Evolutionary conservation across 108 stramenopile species (phyloP).

Genomic region (Nitzschia inconspicua): DNA sequence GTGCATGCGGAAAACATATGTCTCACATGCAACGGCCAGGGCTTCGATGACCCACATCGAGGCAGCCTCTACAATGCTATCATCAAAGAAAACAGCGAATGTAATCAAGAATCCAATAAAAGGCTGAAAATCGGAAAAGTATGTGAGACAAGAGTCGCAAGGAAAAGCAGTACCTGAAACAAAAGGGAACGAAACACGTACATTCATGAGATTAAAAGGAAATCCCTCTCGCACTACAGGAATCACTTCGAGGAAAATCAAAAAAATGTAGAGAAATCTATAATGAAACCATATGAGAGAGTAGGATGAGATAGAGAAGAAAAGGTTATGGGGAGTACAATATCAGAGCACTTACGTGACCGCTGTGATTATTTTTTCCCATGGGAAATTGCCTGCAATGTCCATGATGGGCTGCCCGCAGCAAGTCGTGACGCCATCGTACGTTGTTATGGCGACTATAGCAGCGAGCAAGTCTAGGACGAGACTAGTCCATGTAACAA

Average conservation of each 20-base stretch:
- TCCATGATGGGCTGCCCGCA: slow-evolving; percentile 29
- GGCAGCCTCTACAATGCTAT: slow-evolving; percentile 25
- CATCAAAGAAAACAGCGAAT: slow-evolving; percentile 40
- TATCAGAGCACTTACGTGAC: slow-evolving; percentile 15
- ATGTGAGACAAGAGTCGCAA: too few relatives aligned
- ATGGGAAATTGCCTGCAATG: slow-evolving; percentile 14
- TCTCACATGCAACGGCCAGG: slow-evolving; percentile 24
- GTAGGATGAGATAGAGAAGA: too few relatives aligned
- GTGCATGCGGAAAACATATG: slow-evolving; percentile 21
- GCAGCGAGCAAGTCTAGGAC: slow-evolving; percentile 28
- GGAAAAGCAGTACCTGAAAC: too few relatives aligned
- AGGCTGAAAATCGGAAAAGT: slow-evolving; percentile 26
- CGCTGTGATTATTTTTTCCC: slow-evolving; percentile 24
- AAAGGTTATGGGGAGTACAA: too few relatives aligned
- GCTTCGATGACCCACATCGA: slow-evolving; percentile 38
- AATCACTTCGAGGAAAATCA: slow-evolving; percentile 36
- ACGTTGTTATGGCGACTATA: slow-evolving; percentile 26
- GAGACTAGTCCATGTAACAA: slow-evolving; percentile 28
- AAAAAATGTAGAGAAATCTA: slow-evolving; percentile 29
- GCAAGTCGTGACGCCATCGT: slow-evolving; percentile 22
- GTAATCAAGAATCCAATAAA: slow-evolving; percentile 38
- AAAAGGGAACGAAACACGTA: not conserved
- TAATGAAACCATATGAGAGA: too few relatives aligned
- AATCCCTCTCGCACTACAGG: slow-evolving; percentile 34
- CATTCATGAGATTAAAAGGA: slow-evolving; percentile 18